Percentiles rank a stretch among this genome's conserved stretches.
These are phyloP conservation scores for Kazachstania taianensis DNA, from an alignment of 805 yeast genomes.

Conservation along the genomic window DNA sequence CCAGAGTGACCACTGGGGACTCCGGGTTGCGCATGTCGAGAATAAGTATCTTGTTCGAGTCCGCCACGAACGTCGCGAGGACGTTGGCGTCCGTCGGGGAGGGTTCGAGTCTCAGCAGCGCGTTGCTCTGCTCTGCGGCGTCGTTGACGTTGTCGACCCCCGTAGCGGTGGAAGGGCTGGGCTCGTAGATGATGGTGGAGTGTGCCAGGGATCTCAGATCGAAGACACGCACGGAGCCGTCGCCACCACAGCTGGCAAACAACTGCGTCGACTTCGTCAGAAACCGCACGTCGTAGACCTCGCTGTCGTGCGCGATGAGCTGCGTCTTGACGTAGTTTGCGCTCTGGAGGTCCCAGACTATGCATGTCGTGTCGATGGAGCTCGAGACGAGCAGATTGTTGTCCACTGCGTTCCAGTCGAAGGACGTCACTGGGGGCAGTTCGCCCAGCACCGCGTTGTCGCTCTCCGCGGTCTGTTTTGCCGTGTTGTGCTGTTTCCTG, in stretches of 20 bases:
- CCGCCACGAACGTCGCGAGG: slow-evolving; percentile 71
- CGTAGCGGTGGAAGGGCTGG: slow-evolving; percentile 35
- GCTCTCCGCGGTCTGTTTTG: slow-evolving; percentile 23
- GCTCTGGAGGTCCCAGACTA: slow-evolving; percentile 69
- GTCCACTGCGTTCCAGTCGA: slow-evolving; percentile 81
- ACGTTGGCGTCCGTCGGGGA: slow-evolving; percentile 74
- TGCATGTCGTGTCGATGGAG: slow-evolving; percentile 92
- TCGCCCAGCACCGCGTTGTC: slow-evolving; percentile 15
- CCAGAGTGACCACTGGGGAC: slow-evolving; percentile 57
- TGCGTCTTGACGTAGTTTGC: slow-evolving; percentile 71
- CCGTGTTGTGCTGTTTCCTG: slow-evolving; percentile 31
- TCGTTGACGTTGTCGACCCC: slow-evolving; percentile 1
- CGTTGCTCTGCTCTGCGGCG: slow-evolving; percentile 31
- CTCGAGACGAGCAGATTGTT: slow-evolving; percentile 67
- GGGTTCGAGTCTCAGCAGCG: slow-evolving; percentile 67
- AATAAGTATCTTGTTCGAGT: slow-evolving; percentile 53
- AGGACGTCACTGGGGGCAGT: slow-evolving; percentile 83
- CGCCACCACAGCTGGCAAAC: slow-evolving; percentile 90
- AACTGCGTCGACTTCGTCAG: slow-evolving; percentile 57
- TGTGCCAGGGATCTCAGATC: slow-evolving; percentile 85
- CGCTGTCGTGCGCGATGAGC: slow-evolving; percentile 91
- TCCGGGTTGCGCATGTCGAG: slow-evolving; percentile 88
- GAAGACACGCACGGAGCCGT: slow-evolving; percentile 88
- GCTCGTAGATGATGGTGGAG: slow-evolving; percentile 89
- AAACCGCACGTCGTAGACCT: slow-evolving; percentile 87